These are phyloP conservation scores for Aspergillus egyptiacus DNA, from an alignment of 495 filamentous ascomycete genomes.

Conservation along the genomic window DNA sequence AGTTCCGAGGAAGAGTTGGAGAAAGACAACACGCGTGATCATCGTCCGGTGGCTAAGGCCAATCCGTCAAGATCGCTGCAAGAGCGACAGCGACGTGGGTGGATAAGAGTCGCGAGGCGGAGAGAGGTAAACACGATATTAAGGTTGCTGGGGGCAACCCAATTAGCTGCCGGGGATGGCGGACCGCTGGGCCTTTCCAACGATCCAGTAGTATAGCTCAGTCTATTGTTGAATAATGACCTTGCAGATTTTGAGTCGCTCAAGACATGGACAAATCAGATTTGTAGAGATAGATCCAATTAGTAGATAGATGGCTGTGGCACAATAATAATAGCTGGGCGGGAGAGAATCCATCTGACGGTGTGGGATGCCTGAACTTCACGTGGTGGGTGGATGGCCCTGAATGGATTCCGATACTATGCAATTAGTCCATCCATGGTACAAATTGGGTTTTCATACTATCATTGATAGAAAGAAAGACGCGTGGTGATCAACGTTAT, in stretches of 20 bases:
- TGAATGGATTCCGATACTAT: too few relatives aligned
- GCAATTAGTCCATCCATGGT: too few relatives aligned
- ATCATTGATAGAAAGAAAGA: too few relatives aligned
- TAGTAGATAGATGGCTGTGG: too few relatives aligned
- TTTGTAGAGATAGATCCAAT: too few relatives aligned
- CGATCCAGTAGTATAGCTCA: not conserved
- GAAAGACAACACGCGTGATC: conserved; percentile 27
- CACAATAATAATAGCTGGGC: too few relatives aligned
- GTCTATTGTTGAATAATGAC: conserved; percentile 12
- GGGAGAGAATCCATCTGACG: too few relatives aligned
- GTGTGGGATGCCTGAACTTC: too few relatives aligned
- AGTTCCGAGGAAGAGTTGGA: conserved; percentile 14
- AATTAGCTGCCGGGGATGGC: conserved; percentile 10
- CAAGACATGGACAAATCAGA: not conserved
- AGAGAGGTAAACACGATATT: conserved; percentile 37
- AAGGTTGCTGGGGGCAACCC: conserved; percentile 40
- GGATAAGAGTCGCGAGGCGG: conserved; percentile 27
- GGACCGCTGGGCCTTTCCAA: conserved; percentile 9
- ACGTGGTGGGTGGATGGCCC: too few relatives aligned
- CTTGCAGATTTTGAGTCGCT: not conserved
- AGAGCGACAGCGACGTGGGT: conserved; percentile 23
- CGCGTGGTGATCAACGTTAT: too few relatives aligned
- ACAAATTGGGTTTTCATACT: too few relatives aligned
- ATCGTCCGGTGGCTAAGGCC: conserved; percentile 17
- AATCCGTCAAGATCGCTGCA: conserved; percentile 26